phyloP scores from a whole-genome alignment of 305 asterid species.

The Solanum chacoense region DNA sequence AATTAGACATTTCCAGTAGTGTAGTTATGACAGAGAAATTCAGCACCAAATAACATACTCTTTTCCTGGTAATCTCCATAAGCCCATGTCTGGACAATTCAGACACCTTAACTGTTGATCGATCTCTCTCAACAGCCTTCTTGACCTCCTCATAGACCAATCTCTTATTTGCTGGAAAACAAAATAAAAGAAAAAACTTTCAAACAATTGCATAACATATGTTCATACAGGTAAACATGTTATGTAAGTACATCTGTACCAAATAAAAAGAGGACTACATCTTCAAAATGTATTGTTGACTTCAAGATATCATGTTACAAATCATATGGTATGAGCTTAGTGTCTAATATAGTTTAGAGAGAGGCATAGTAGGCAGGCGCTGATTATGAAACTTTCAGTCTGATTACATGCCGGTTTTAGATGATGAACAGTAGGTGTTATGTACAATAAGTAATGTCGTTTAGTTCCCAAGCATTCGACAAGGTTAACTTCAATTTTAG shows the following conservation, averaged over 20 bases:
- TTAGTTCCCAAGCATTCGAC: neutral
- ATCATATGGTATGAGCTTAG: neutral
- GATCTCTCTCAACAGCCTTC: constrained; percentile 74
- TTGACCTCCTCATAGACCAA: constrained; percentile 86
- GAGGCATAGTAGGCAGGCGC: neutral
- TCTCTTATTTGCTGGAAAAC: constrained; percentile 71
- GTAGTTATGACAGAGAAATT: neutral
- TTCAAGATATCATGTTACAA: neutral
- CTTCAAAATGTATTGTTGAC: neutral
- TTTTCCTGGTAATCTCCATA: constrained; percentile 94
- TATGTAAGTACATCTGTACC: neutral
- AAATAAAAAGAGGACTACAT: neutral
- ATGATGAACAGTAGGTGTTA: neutral
- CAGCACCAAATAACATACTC: constrained; percentile 37
- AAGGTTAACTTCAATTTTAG: neutral
- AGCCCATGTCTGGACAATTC: constrained; percentile 87
- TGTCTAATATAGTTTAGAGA: neutral
- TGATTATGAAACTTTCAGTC: neutral
- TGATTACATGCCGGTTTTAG: neutral
- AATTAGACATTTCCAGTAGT: neutral
- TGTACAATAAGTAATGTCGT: neutral
- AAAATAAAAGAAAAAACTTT: constrained; percentile 3
- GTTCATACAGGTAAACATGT: neutral
- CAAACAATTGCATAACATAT: constrained; percentile 3
- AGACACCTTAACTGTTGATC: constrained; percentile 83